Base-by-base conservation (phyloP, 208 protist species). In the Vickermania ingenoplastis region DNA sequence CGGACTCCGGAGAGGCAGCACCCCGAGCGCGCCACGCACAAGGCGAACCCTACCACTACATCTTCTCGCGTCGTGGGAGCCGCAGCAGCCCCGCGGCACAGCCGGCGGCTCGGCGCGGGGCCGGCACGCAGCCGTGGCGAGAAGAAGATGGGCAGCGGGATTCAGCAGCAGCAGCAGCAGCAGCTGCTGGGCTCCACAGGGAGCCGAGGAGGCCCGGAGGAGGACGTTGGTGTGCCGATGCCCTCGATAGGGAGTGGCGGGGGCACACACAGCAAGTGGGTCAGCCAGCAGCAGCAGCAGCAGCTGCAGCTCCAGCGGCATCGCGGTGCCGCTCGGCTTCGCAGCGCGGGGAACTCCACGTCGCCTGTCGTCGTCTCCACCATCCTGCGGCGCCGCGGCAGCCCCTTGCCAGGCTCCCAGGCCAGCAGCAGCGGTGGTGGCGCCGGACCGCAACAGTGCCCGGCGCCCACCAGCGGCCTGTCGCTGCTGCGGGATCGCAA, bases 401-500 rank as follows among this genome's bases (percentile, higher is more conserved):
- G n/a, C n/a, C n/a, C n/a, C n/a, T n/a, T n/a, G n/a, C n/a, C n/a
- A n/a, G n/a, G n/a, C n/a, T n/a, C n/a, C n/a, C n/a, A n/a, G n/a
- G n/a, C n/a, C n/a, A n/a, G 11, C 36, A n/a, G 7, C 36, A n/a
- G 36, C 36, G 36, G 36, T 45, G 36, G 11, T 45, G 36, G 17
- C 36, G 17, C 36, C 36, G 36, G 17, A n/a, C 36, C 36, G 36
- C 17, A 7, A 17, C 36, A 45, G 36, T 45, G 36, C 36, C 17
- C 36, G 36, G 11, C 7, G 17, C 28, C 21, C 0, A 53, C 61
- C 0, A 82, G 53, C n/a, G 73, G 79, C 0, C 30, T 83, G 66
- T 73, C 74, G 50, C 64, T 81, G n/a, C 59, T 85, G 24, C 66
- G 58, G 0, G 78, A 75, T 3, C 70, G 81, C 1, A 94, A 94